Evolutionary conservation across 1,284 basidiomycete genomes (phyloP).

Genomic region (Psilocybe mexicana): DNA sequence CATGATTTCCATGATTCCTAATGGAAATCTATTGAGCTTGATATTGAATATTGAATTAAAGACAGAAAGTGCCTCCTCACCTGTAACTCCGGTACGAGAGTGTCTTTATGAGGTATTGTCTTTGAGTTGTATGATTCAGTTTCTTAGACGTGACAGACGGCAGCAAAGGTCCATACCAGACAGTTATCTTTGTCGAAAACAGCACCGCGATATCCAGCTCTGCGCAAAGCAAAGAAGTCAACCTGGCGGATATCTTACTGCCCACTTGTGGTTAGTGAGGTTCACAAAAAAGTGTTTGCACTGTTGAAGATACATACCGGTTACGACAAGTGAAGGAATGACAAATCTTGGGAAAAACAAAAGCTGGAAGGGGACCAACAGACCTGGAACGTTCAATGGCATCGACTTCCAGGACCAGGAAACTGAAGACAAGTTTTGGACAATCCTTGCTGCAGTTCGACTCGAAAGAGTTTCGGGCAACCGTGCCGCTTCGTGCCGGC

Average conservation of each 20-base stretch:
- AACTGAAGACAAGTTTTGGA: neutral
- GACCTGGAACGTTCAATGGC: constrained; percentile 79
- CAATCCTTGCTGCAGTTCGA: too few relatives aligned
- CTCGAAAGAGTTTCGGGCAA: too few relatives aligned
- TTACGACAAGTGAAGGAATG: constrained; percentile 70
- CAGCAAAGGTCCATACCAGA: constrained; percentile 50
- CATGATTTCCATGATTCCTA: constrained; percentile 83
- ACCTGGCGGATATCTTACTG: constrained; percentile 85
- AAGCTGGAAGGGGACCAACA: constrained; percentile 75
- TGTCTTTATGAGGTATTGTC: constrained; percentile 78
- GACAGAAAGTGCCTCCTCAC: constrained; percentile 31
- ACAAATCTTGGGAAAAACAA: constrained; percentile 73
- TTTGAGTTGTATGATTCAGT: constrained; percentile 29
- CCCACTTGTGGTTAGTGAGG: constrained; percentile 21
- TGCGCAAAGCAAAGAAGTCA: constrained; percentile 78
- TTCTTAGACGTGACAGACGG: neutral
- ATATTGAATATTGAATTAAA: neutral
- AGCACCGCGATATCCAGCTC: constrained; percentile 82
- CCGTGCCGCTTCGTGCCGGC: too few relatives aligned
- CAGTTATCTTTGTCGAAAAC: constrained; percentile 99
- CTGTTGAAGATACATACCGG: constrained; percentile 49
- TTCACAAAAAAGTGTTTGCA: neutral
- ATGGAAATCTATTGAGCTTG: neutral
- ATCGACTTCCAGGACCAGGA: constrained; percentile 36
- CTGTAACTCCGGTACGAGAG: constrained; percentile 70